These are phyloP conservation scores for Vitellaria paradoxa DNA, from an alignment of 179 eudicot genomes.

Conservation along the genomic window DNA sequence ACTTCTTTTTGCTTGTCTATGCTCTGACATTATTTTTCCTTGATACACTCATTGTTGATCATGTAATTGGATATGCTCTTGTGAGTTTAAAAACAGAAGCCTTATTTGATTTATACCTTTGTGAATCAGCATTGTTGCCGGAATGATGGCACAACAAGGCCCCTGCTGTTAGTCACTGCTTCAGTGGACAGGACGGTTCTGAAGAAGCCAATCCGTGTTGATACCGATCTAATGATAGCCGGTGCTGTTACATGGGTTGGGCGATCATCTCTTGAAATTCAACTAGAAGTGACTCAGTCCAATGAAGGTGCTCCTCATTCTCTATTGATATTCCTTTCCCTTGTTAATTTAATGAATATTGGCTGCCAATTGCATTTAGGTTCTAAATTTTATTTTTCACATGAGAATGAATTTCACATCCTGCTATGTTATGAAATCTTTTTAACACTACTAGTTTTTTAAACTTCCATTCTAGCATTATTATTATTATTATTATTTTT, in stretches of 20 bases:
- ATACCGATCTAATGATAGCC: constrained; percentile 58
- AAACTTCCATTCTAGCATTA: too few relatives aligned
- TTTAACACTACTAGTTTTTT: background rate
- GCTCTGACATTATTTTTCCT: background rate
- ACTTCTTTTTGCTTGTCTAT: background rate
- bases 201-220: constrained; percentile 78
- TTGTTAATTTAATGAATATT: constrained; percentile 1
- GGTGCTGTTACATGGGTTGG: constrained; percentile 99
- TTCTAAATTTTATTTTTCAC: background rate
- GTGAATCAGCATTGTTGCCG: constrained; percentile 81
- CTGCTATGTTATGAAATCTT: background rate
- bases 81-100: background rate
- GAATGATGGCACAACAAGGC: constrained; percentile 75
- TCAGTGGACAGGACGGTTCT: constrained; percentile 92
- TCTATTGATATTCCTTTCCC: background rate
- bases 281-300: constrained; percentile 75
- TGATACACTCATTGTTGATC: background rate
- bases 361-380: background rate
- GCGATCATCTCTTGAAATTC: constrained; percentile 83
- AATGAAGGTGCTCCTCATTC: constrained; percentile 22
- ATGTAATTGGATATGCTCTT: background rate
- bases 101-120: constrained; percentile 9
- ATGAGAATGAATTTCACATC: background rate
- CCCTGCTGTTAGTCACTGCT: constrained; percentile 84
- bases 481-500: too few relatives aligned